Conservation (phyloP, 2,329 filamentous ascomycete genomes). For the Aspergillus luchuensis region DNA sequence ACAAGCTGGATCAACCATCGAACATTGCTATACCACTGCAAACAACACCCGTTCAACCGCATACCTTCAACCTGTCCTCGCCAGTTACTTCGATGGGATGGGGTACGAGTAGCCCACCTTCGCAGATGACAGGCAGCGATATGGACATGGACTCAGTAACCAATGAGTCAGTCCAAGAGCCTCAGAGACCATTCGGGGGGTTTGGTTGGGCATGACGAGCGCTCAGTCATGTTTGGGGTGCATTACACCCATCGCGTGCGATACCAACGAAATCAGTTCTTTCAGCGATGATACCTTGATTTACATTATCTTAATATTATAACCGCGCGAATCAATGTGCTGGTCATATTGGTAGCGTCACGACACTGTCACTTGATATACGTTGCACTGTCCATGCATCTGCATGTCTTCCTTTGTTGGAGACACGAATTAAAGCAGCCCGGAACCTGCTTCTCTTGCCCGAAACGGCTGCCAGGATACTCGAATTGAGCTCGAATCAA, state of each 20-base stretch:
- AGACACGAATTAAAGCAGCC: not conserved
- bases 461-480: too few relatives aligned
- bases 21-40: conserved; percentile 22
- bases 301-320: too few relatives aligned
- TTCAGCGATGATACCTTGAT: conserved; percentile 5
- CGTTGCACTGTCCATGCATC: too few relatives aligned
- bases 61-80: conserved; percentile 20
- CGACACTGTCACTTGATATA: not conserved
- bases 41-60: conserved; percentile 24
- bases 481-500: too few relatives aligned
- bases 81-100: conserved; percentile 22
- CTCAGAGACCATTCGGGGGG: conserved; percentile 31
- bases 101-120: conserved; percentile 27
- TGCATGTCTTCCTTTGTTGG: not conserved
- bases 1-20: conserved; percentile 19
- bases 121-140: conserved; percentile 25
- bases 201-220: conserved; percentile 36
- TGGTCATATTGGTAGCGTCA: conserved; percentile 8
- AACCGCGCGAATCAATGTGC: not conserved
- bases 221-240: conserved; percentile 4
- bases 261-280: not conserved
- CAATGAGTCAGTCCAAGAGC: conserved; percentile 20
- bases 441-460: too few relatives aligned
- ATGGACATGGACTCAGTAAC: conserved; percentile 35
- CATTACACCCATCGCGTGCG: not conserved